Percentiles rank a stretch among this genome's conserved stretches.
These are phyloP conservation scores for Astrothelium subdiscretum DNA, from an alignment of 495 filamentous ascomycete species.

Conservation along the genomic window DNA sequence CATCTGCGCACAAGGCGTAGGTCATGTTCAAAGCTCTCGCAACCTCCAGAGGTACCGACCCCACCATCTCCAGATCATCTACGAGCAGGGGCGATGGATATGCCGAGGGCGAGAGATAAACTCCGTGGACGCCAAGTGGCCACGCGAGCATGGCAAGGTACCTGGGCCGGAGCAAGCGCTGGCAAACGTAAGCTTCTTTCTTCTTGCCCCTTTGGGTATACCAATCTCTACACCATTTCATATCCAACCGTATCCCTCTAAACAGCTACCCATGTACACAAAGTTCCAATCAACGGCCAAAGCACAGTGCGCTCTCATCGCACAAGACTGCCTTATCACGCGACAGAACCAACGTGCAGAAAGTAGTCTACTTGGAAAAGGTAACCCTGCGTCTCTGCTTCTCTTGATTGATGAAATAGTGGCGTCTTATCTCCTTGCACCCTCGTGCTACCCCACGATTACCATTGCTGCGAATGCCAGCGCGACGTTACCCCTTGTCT, in stretches of 20 bases:
- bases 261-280: neutral
- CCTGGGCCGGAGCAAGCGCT: neutral
- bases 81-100: no score
- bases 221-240: neutral
- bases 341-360: neutral
- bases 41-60: no score
- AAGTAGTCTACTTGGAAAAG: neutral
- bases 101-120: neutral
- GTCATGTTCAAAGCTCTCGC: no score
- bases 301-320: neutral
- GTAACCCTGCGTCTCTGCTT: neutral
- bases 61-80: no score
- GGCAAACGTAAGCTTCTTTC: neutral
- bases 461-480: neutral
- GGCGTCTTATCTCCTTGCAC: constrained; percentile 57
- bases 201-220: neutral
- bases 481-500: neutral
- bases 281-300: neutral
- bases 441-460: constrained; percentile 59
- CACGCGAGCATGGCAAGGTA: neutral
- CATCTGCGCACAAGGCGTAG: neutral
- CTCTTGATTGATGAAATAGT: neutral
- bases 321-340: neutral
- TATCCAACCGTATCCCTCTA: neutral
- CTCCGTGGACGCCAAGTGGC: neutral